phyloP scores from a whole-genome alignment of 805 yeast species.

The Maudiozyma serrabonitensis region DNA sequence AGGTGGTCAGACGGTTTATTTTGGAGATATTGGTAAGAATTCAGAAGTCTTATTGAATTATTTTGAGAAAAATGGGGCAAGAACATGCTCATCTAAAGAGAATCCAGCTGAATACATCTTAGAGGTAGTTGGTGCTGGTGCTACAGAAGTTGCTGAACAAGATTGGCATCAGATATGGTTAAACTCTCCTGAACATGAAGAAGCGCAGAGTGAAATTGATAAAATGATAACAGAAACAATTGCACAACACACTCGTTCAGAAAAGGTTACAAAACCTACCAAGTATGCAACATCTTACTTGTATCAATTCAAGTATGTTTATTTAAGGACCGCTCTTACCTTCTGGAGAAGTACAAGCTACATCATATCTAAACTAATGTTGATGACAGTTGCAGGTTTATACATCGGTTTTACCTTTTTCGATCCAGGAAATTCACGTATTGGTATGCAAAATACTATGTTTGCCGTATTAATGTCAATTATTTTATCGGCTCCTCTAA shows the following conservation, averaged over 20 bases:
- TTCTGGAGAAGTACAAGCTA: constrained; percentile 35
- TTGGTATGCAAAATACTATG: constrained; percentile 31
- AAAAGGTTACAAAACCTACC: constrained; percentile 6
- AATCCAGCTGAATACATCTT: constrained; percentile 67
- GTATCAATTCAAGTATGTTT: constrained; percentile 30
- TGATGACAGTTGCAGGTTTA: constrained; percentile 36
- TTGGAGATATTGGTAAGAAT: constrained; percentile 53
- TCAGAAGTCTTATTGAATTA: constrained; percentile 45
- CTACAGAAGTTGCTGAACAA: constrained; percentile 43
- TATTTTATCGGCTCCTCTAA: constrained; percentile 33
- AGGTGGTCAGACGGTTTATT: constrained; percentile 67
- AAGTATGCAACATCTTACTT: constrained; percentile 18
- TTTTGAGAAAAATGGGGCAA: constrained; percentile 59
- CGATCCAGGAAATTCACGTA: constrained; percentile 39
- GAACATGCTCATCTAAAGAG: constrained; percentile 42
- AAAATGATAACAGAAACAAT: constrained; percentile 39
- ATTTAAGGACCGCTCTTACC: constrained; percentile 14
- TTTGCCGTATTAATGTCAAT: constrained; percentile 32
- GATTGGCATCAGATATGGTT: constrained; percentile 53
- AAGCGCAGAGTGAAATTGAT: constrained; percentile 35
- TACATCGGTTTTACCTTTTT: constrained; percentile 49
- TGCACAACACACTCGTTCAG: constrained; percentile 3
- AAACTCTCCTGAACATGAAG: constrained; percentile 32
- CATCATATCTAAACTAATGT: constrained; percentile 33
- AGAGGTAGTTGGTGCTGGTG: constrained; percentile 66